A percentile compares a stretch with the other conserved stretches of the same genome.
These are phyloP conservation scores for Alnus rubra DNA, from an alignment of 306 rosid species.

Conservation along the genomic window DNA sequence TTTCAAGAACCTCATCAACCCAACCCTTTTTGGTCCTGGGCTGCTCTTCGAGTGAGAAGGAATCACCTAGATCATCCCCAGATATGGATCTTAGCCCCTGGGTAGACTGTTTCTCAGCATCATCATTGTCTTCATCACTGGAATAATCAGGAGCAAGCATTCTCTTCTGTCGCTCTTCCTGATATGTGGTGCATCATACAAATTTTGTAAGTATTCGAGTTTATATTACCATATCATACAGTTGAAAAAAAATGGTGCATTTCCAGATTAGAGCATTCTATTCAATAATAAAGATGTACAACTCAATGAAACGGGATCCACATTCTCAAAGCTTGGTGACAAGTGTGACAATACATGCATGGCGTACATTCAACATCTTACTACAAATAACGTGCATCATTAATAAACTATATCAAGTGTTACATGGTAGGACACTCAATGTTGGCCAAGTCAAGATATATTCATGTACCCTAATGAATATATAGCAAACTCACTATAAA, in stretches of 20 bases:
- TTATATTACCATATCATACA: not conserved
- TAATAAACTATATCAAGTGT: not conserved
- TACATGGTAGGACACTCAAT: not conserved
- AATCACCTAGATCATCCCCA: slow-evolving; percentile 96
- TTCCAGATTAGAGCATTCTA: not conserved
- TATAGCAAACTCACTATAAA: not conserved
- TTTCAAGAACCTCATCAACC: slow-evolving; percentile 75
- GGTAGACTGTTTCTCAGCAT: slow-evolving; percentile 48
- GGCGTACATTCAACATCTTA: not conserved
- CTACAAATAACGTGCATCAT: not conserved
- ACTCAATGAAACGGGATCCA: not conserved
- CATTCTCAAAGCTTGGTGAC: not conserved
- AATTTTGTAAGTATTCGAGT: slow-evolving; percentile 8
- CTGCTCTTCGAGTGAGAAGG: slow-evolving; percentile 65
- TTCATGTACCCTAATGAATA: not conserved
- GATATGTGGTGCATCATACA: slow-evolving; percentile 19
- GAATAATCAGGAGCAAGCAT: slow-evolving; percentile 68
- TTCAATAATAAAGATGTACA: not conserved
- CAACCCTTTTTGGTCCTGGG: slow-evolving; percentile 64
- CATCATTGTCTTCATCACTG: slow-evolving; percentile 72
- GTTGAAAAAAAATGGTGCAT: not conserved
- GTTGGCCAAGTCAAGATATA: not conserved
- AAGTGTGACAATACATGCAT: not conserved
- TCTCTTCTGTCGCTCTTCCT: slow-evolving; percentile 90
- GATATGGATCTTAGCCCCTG: slow-evolving; percentile 59